Evolutionary conservation across 148 eudicot genomes (phyloP), one percentile per base, ranked within the genome.

Genomic region (Diospyros kaki): DNA sequence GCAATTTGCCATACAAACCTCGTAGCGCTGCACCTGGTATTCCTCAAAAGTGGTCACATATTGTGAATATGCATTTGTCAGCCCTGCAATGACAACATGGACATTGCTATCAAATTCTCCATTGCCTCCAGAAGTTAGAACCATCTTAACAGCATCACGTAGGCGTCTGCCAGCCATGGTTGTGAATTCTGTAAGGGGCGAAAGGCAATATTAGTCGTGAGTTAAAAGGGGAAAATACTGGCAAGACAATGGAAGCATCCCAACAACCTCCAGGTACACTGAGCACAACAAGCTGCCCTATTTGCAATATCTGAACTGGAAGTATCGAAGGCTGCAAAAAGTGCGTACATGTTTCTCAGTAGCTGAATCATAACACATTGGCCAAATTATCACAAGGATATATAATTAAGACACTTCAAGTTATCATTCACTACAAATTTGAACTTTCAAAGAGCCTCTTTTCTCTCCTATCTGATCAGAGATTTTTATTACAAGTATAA

Each of bases 101-200:
- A 86, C 76, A 45, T 82, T 87, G 59, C 79, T 73, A 15, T 77
- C 81, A 69, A 90, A 92, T 74, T 85, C 89, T 70, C 81, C 83
- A 68, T 74, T 67, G 58, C 83, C 66, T 54, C 74, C 84, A 76
- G 79, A 85, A 5, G 77, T 82, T 13, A 94, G 87, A 41, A 81
- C 93, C 13, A 72, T 71, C 87, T 75, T 88, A 67, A 95, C 91
- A 67, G 98, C 98, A 86, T 92, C 98, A 68, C 98, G 89, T 48
- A 95, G 94, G 69, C 97, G 91, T 82, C 98, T 89, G 68, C 98
- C 98, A 81, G 98, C 94, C 98, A 95, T 95, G 53, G 98, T 90
- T 53, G 98, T 89, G 89, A 93, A 93, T 72, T 93, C 98, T 93
- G 82, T 60, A 68, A 76, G 54, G 40, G 9, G 5, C 17, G 59